phyloP scores from a whole-genome alignment of 116 monocot species.

The Trichopus zeylanicus region DNA sequence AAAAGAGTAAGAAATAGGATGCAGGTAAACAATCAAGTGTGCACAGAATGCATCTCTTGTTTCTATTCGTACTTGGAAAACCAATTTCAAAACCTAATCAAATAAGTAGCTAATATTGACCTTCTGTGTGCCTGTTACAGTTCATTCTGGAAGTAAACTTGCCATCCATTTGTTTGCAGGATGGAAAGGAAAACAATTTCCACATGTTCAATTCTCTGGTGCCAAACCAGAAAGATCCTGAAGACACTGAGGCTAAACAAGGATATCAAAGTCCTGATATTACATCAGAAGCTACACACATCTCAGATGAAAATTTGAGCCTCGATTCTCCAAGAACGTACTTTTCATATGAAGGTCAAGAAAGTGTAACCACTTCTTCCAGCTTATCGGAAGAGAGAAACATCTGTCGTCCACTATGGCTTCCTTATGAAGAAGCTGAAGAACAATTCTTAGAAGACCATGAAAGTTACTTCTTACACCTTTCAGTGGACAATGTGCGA shows the following conservation, averaged over 20 bases:
- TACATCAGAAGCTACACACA: neutral
- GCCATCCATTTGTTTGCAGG: neutral
- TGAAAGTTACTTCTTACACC: slow-evolving; percentile 24
- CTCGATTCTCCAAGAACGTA: neutral
- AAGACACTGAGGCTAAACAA: neutral
- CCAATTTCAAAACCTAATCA: neutral
- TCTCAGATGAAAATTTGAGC: slow-evolving; percentile 13
- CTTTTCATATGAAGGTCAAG: slow-evolving; percentile 7
- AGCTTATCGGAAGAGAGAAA: slow-evolving; percentile 3
- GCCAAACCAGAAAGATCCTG: neutral
- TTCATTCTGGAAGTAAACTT: neutral
- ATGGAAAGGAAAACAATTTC: neutral
- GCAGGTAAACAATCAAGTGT: too few species aligned
- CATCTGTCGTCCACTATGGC: slow-evolving; percentile 1
- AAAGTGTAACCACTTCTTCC: slow-evolving; percentile 10
- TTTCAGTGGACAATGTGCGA: slow-evolving; percentile 19
- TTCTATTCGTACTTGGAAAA: too few species aligned
- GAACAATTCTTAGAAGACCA: slow-evolving; percentile 28
- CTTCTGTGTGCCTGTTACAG: too few species aligned
- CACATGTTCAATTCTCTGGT: slow-evolving; percentile 1
- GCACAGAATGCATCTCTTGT: too few species aligned
- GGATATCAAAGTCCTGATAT: neutral
- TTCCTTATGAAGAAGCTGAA: slow-evolving; percentile 30
- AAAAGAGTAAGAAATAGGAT: too few species aligned
- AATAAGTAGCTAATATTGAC: neutral